Evolutionary conservation across 345 rosid species (phyloP).

Genomic region (Salix purpurea): DNA sequence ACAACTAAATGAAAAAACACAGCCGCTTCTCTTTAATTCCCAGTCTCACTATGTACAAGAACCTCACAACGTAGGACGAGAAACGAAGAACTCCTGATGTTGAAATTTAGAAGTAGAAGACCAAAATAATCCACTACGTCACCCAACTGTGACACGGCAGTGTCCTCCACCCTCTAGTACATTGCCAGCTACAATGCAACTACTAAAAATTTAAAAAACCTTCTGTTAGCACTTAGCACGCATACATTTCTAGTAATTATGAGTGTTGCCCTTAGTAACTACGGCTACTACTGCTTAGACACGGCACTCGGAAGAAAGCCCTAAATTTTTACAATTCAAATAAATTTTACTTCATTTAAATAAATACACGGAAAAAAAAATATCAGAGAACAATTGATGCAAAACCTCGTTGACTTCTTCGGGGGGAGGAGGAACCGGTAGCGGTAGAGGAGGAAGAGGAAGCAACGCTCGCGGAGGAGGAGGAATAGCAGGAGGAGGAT

Average conservation of each 20-base stretch:
- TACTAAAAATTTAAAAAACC: not conserved
- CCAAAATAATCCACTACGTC: not conserved
- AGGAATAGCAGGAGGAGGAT: constrained; percentile 32
- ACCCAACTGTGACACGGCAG: not conserved
- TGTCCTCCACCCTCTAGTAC: not conserved
- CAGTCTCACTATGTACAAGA: not conserved
- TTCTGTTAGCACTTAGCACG: not conserved
- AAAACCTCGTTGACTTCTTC: constrained; percentile 90
- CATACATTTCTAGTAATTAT: not conserved
- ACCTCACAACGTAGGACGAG: not conserved
- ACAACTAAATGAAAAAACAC: not conserved
- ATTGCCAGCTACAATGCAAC: not conserved
- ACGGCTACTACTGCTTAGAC: not conserved
- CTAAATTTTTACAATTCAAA: not conserved
- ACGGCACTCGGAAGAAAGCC: not conserved
- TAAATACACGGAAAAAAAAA: not conserved
- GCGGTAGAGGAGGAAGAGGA: constrained; percentile 1
- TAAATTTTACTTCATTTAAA: not conserved
- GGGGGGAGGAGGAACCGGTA: constrained; percentile 31
- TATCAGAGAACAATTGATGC: not conserved
- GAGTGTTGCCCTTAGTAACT: not conserved
- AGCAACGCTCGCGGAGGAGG: constrained; percentile 4
- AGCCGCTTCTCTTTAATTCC: not conserved
- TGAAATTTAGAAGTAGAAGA: not conserved
- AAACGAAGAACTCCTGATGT: not conserved